phyloP scores from a whole-genome alignment of 805 yeast genomes.

The Scheffersomyces ergatensis region DNA sequence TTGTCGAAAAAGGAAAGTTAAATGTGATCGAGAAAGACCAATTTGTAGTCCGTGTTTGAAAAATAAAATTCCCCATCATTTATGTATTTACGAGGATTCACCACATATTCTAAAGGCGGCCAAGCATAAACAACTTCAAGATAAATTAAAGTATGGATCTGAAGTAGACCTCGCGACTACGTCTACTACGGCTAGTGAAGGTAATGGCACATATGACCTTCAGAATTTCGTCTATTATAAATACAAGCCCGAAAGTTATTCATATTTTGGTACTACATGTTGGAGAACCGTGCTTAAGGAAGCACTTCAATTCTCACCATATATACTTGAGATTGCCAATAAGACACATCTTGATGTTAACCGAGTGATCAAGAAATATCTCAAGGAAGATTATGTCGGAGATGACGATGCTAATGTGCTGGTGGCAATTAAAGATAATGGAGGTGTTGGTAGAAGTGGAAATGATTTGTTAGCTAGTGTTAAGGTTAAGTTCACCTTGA shows the following conservation, averaged over 20 bases:
- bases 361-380: neutral
- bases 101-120: neutral
- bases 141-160: neutral
- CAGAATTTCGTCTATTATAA: neutral
- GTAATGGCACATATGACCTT: neutral
- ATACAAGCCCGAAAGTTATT: neutral
- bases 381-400: neutral
- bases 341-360: neutral
- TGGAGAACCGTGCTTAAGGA: neutral
- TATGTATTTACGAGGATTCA: neutral
- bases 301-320: neutral
- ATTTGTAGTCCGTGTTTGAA: neutral
- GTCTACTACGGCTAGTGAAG: neutral
- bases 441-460: neutral
- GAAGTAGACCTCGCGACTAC: neutral
- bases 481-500: neutral
- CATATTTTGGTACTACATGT: neutral
- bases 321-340: neutral
- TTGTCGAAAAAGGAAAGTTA: slow-evolving; percentile 35
- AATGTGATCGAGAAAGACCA: slow-evolving; percentile 28
- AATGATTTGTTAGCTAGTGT: too few species aligned
- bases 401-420: neutral
- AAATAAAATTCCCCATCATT: neutral
- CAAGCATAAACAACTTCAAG: neutral
- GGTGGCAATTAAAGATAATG: neutral